Evolutionary conservation across 2,329 filamentous ascomycete genomes (phyloP).

Genomic region (Phyllosticta citribraziliensis): DNA sequence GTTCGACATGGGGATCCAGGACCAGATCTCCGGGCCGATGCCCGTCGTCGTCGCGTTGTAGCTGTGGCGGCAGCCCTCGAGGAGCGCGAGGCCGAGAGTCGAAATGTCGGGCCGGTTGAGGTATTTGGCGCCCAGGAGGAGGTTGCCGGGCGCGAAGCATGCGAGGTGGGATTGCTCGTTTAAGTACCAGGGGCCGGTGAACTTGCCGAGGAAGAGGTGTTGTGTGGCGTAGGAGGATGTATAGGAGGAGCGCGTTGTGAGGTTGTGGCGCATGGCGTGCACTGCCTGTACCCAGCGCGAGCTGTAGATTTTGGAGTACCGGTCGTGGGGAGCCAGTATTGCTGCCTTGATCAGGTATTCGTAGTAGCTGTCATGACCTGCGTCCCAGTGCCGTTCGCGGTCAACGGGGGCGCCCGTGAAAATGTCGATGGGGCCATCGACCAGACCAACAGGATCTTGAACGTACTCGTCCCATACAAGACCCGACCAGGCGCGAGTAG

Average conservation of each 20-base stretch:
- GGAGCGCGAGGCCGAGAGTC: slow-evolving; percentile 28
- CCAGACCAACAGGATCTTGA: slow-evolving; percentile 30
- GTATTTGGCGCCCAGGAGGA: slow-evolving; percentile 29
- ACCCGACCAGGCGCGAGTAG: slow-evolving; percentile 34
- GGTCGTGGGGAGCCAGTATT: slow-evolving; percentile 28
- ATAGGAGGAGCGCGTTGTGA: slow-evolving; percentile 27
- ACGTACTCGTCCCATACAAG: slow-evolving; percentile 35
- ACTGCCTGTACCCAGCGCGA: slow-evolving; percentile 25
- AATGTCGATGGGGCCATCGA: slow-evolving; percentile 35
- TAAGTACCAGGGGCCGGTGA: slow-evolving; percentile 22
- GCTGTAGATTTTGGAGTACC: slow-evolving; percentile 24
- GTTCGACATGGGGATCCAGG: slow-evolving; percentile 29
- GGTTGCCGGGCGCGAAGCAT: slow-evolving; percentile 30
- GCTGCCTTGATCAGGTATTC: slow-evolving; percentile 34
- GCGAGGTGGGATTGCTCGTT: slow-evolving; percentile 32
- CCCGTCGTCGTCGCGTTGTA: slow-evolving; percentile 28
- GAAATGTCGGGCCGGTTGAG: slow-evolving; percentile 24
- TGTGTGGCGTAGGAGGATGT: slow-evolving; percentile 23
- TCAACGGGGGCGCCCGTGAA: slow-evolving; percentile 31
- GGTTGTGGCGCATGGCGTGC: slow-evolving; percentile 25
- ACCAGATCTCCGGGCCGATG: slow-evolving; percentile 30
- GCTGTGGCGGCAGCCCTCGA: slow-evolving; percentile 31
- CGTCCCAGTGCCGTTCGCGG: slow-evolving; percentile 33
- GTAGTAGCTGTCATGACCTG: slow-evolving; percentile 35
- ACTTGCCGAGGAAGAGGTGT: slow-evolving; percentile 31